Percentiles rank a stretch among this genome's conserved stretches.
Conservation (phyloP, 495 filamentous ascomycete species). For the Polyplosphaeria fusca region DNA sequence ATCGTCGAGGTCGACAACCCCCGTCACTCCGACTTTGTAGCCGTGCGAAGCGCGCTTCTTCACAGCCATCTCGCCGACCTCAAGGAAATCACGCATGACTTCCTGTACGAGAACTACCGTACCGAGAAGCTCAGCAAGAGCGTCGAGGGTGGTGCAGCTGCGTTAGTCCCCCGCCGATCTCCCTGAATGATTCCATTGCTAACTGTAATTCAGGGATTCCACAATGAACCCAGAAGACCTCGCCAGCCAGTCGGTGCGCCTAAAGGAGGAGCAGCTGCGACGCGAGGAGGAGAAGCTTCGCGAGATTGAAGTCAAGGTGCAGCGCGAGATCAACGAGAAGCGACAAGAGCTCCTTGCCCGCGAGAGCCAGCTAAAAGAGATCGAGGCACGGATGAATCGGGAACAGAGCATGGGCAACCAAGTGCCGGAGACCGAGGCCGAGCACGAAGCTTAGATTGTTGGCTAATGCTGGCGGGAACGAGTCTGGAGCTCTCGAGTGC, state of each 20-base stretch:
- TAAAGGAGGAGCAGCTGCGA: conserved; percentile 98
- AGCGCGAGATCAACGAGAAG: conserved; percentile 99
- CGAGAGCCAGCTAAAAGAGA: conserved; percentile 96
- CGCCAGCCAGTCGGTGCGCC: conserved; percentile 90
- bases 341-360: conserved; percentile 95
- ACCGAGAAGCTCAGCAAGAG: conserved; percentile 99
- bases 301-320: conserved; percentile 98
- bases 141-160: conserved; percentile 81
- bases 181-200: conserved; percentile 32
- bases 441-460: conserved; percentile 21
- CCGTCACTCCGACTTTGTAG: conserved; percentile 96
- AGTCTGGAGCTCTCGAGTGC: neutral
- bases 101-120: conserved; percentile 99
- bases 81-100: conserved; percentile 99
- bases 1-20: conserved; percentile 99
- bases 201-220: conserved; percentile 56
- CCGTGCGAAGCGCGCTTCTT: conserved; percentile 90
- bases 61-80: conserved; percentile 97
- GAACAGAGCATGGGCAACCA: conserved; percentile 56
- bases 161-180: conserved; percentile 58
- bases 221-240: conserved; percentile 98
- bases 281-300: conserved; percentile 99
- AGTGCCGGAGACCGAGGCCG: conserved; percentile 19
- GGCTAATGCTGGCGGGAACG: neutral
- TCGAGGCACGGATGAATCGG: conserved; percentile 75